phyloP scores from a whole-genome alignment of 2,329 filamentous ascomycete genomes.

The Xylaria sp. region DNA sequence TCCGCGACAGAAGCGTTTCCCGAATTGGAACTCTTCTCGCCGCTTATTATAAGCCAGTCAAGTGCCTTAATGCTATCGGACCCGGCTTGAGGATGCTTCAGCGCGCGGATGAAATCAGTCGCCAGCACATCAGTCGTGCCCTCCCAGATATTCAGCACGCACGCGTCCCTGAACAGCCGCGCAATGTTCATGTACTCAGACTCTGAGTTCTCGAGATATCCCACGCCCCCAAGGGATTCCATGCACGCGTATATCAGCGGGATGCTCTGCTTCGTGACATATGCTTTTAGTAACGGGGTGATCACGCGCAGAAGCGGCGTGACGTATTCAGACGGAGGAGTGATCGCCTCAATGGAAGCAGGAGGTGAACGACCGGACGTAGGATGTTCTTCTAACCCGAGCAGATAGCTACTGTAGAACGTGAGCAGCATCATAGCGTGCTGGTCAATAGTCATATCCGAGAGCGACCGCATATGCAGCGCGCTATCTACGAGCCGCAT shows the following conservation, averaged over 20 bases:
- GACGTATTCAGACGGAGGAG: constrained; percentile 15
- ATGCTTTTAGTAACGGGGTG: constrained; percentile 65
- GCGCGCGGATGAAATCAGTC: constrained; percentile 53
- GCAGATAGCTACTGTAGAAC: constrained; percentile 47
- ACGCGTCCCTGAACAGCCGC: constrained; percentile 57
- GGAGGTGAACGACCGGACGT: neutral
- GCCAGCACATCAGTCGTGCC: constrained; percentile 67
- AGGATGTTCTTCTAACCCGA: constrained; percentile 33
- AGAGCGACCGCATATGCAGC: constrained; percentile 53
- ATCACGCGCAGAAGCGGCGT: constrained; percentile 57
- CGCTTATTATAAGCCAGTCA: constrained; percentile 47
- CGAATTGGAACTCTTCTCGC: constrained; percentile 26
- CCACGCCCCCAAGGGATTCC: constrained; percentile 36
- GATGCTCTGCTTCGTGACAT: constrained; percentile 27
- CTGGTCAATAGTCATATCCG: constrained; percentile 52
- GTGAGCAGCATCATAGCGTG: constrained; percentile 41
- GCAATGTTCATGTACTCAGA: constrained; percentile 62
- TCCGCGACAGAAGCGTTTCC: constrained; percentile 31
- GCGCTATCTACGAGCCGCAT: constrained; percentile 49
- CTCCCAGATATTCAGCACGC: constrained; percentile 36
- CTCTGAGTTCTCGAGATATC: constrained; percentile 49
- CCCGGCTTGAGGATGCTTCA: constrained; percentile 52
- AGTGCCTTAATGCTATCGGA: constrained; percentile 49
- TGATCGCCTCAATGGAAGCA: neutral
- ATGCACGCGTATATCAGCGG: constrained; percentile 30